Base-by-base conservation (phyloP, 768 basidiomycete species). In the Leucocoprinus sp. region DNA sequence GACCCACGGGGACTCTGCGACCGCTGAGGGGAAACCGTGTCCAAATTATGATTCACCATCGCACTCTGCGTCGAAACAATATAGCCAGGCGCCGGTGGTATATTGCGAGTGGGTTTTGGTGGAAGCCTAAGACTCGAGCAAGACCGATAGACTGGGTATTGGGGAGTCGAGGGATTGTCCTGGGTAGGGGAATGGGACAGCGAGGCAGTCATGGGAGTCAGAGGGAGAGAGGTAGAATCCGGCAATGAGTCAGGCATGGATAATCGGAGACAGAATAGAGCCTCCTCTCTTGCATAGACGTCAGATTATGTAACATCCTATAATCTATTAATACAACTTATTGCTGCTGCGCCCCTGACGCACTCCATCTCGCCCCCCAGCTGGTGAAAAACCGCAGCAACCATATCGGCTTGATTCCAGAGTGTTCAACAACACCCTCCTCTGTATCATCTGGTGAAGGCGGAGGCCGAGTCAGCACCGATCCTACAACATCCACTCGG, bases 381-480 rank as follows among this genome's bases (percentile, higher is more conserved):
- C 80, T 82, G 37, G 80, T 85, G 60, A 89, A 84, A 62, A 87
- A 76, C 55, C 72, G 68, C 54, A 89, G 63, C 43, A 87, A 58
- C 86, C 86, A 88, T 70, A 85, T 79, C 28, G 84, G 84, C 44
- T 76, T 78, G 58, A 84, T 78, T 17, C 64, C 65, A 24, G 71
- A 71, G 60, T 78, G 71, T 55, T 71, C 70, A 37, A 80, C 75
- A 31, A 73, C 75, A 46, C 75, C 75, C 45, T 75, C 78, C 41
- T 76, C 74, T 18, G 69, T 71, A 26, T 67, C 70, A 46, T 60
- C 64, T 5, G 22, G 29, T 22, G 39, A 17, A 35, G 46, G 39
- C 9, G 24, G 39, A 24, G 52, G 27, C 31, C 31, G 31, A 5
- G 31, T 12, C 37, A 42, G 33, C 39, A 8, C 22, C 29, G 21